A percentile compares a stretch with the other conserved stretches of the same genome.
These are phyloP conservation scores for Toxoplasma gondii DNA, from an alignment of 169 alveolate species.

Conservation along the genomic window DNA sequence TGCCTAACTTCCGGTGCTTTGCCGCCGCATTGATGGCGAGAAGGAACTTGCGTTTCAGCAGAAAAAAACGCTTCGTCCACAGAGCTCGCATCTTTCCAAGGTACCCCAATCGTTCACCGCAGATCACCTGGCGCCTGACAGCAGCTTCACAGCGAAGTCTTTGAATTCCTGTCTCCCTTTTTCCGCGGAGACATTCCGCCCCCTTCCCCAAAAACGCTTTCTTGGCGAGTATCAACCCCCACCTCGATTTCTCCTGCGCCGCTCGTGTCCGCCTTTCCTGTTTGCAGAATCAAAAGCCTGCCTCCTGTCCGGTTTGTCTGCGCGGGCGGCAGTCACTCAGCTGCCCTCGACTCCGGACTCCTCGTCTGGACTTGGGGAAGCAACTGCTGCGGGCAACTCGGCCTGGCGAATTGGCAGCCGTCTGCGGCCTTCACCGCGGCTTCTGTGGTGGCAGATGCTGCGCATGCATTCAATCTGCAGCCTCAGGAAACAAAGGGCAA, in stretches of 20 bases:
- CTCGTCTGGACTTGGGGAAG: constrained; percentile 41
- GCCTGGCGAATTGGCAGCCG: constrained; percentile 29
- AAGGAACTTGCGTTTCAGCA: too few species aligned
- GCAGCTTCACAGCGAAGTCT: too few species aligned
- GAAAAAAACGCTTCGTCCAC: too few species aligned
- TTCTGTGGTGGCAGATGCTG: constrained; percentile 3
- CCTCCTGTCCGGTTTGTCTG: constrained; percentile 19
- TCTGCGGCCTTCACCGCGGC: neutral
- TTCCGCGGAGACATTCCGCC: too few species aligned
- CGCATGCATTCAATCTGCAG: neutral
- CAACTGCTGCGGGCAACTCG: constrained; percentile 44
- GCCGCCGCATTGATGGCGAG: too few species aligned
- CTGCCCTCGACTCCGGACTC: constrained; percentile 25
- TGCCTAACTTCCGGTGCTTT: too few species aligned
- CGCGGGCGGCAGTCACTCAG: constrained; percentile 38
- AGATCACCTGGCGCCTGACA: too few species aligned
- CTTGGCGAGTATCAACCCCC: neutral
- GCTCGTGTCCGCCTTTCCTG: neutral
- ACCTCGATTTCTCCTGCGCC: neutral
- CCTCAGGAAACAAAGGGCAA: too few species aligned
- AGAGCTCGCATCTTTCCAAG: too few species aligned
- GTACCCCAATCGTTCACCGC: too few species aligned
- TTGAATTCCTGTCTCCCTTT: too few species aligned
- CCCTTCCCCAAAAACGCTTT: too few species aligned
- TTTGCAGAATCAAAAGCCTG: constrained; percentile 1